A percentile compares a stretch with the other conserved stretches of the same genome.
Conservation (phyloP, 768 basidiomycete species). For the Leccinellum luteum region DNA sequence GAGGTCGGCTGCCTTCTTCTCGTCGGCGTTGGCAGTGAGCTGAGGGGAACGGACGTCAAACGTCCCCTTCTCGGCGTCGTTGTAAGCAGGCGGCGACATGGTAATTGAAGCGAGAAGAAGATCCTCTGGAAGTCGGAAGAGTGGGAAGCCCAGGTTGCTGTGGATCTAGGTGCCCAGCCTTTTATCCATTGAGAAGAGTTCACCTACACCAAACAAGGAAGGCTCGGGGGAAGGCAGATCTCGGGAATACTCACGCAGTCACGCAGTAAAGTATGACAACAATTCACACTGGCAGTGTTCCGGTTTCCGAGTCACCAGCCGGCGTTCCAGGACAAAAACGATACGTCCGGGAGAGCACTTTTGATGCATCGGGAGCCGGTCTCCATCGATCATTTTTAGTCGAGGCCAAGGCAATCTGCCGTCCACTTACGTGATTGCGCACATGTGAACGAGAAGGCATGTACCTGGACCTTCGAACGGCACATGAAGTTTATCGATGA, state of each 20-base stretch:
- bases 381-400: conserved; percentile 4
- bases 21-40: conserved; percentile 26
- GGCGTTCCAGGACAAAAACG: conserved; percentile 1
- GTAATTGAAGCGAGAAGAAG: conserved; percentile 12
- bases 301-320: conserved; percentile 14
- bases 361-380: conserved; percentile 12
- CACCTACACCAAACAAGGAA: conserved; percentile 11
- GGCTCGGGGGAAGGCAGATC: conserved; percentile 7
- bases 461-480: not conserved
- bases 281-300: conserved; percentile 7
- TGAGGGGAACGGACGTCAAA: conserved; percentile 42
- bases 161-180: conserved; percentile 6
- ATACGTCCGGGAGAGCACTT: not conserved
- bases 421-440: not conserved
- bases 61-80: conserved; percentile 60
- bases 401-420: not conserved
- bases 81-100: conserved; percentile 47
- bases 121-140: conserved; percentile 9
- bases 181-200: conserved; percentile 18
- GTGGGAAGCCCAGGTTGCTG: not conserved
- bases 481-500: not conserved
- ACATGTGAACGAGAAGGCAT: not conserved
- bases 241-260: conserved; percentile 15
- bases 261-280: conserved; percentile 9
- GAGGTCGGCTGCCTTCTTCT: conserved; percentile 37